Evolutionary conservation across 352 stramenopile genomes (phyloP).

Genomic region (Globisporangium megalacanthum): DNA sequence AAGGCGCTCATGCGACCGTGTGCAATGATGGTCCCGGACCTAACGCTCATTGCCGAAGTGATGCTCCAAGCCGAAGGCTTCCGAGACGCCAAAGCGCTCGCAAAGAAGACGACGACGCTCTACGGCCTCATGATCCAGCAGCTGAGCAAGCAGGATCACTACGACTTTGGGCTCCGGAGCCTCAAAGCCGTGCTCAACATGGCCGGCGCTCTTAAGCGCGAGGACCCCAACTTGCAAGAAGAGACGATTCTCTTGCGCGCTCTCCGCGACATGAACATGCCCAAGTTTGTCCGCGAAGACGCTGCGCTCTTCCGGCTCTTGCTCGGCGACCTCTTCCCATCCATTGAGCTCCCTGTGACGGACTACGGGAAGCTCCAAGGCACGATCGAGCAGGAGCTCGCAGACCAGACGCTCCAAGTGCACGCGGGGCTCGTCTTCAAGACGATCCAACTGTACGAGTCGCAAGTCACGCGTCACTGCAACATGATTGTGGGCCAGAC

Average conservation of each 20-base stretch:
- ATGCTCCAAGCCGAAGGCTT: constrained; percentile 87
- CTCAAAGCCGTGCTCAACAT: constrained; percentile 87
- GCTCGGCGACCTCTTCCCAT: constrained; percentile 87
- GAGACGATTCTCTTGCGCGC: constrained; percentile 95
- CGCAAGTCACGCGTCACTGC: constrained; percentile 92
- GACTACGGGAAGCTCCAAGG: constrained; percentile 91
- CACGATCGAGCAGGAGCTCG: constrained; percentile 84
- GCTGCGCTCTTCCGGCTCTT: constrained; percentile 89
- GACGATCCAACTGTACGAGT: constrained; percentile 94
- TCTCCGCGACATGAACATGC: constrained; percentile 94
- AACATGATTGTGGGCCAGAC: constrained; percentile 94
- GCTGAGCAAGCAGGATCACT: constrained; percentile 85
- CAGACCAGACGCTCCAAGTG: constrained; percentile 83
- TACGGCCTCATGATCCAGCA: constrained; percentile 87
- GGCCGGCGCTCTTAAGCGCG: constrained; percentile 88
- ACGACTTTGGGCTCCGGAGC: constrained; percentile 79
- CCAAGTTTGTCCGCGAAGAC: constrained; percentile 94
- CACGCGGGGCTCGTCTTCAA: constrained; percentile 91
- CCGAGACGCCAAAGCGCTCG: constrained; percentile 69
- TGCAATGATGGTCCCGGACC: constrained; percentile 87
- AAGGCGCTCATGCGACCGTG: constrained; percentile 84
- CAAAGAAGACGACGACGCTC: constrained; percentile 84
- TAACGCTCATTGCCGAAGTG: constrained; percentile 80
- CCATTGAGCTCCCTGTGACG: constrained; percentile 80
- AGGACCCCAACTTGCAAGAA: constrained; percentile 94